Evolutionary conservation across 495 filamentous ascomycete genomes (phyloP).

Genomic region (Podospora comata): DNA sequence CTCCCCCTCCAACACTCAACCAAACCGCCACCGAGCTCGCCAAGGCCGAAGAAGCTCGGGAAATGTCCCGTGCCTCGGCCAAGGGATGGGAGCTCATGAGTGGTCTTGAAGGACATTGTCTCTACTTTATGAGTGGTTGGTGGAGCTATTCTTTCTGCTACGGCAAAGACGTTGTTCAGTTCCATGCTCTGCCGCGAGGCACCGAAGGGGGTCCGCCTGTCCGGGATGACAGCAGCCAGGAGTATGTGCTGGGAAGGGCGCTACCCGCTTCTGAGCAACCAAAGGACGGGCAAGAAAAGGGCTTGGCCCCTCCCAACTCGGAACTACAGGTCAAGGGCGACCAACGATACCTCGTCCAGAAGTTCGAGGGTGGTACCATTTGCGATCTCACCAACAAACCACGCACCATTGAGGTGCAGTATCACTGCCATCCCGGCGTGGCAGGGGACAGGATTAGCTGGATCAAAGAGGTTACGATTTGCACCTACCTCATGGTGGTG

Average conservation of each 20-base stretch:
- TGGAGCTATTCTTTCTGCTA: slow-evolving; percentile 98
- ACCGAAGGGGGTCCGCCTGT: slow-evolving; percentile 61
- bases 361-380: slow-evolving; percentile 75
- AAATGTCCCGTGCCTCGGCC: slow-evolving; percentile 76
- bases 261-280: slow-evolving; percentile 31
- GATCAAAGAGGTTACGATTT: slow-evolving; percentile 94
- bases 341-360: slow-evolving; percentile 87
- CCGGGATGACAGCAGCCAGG: slow-evolving; percentile 71
- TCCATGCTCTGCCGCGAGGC: slow-evolving; percentile 73
- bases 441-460: slow-evolving; percentile 79
- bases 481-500: slow-evolving; percentile 91
- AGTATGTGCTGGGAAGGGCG: slow-evolving; percentile 71
- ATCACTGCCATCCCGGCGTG: slow-evolving; percentile 81
- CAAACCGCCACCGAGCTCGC: slow-evolving; percentile 60
- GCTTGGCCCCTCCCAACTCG: slow-evolving; percentile 48
- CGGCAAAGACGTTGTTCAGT: slow-evolving; percentile 81
- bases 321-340: slow-evolving; percentile 79
- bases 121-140: slow-evolving; percentile 91
- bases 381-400: slow-evolving; percentile 89
- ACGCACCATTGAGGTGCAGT: slow-evolving; percentile 83
- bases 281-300: slow-evolving; percentile 10
- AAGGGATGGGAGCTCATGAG: slow-evolving; percentile 86
- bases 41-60: slow-evolving; percentile 74
- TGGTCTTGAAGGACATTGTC: slow-evolving; percentile 80
- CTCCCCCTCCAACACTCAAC: slow-evolving; percentile 50